Conservation (phyloP, 1,139 yeast genomes). For the Saccharomyces hybrid region DNA sequence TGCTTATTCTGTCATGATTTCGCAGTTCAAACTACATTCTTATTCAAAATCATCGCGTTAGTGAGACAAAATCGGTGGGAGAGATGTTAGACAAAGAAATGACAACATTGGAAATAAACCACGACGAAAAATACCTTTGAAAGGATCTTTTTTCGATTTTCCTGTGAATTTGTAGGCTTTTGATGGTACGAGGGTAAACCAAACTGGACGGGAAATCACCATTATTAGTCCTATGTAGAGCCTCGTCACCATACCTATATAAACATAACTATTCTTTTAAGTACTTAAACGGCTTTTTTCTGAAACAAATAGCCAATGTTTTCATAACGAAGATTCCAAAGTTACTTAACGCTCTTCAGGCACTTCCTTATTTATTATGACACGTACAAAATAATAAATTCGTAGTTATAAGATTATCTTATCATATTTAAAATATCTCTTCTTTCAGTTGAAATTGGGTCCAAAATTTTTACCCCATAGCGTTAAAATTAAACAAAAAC, state of each 20-base stretch:
- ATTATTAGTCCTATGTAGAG: neutral
- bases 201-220: neutral
- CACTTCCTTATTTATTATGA: neutral
- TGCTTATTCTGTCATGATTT: neutral
- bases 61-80: neutral
- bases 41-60: neutral
- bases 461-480: neutral
- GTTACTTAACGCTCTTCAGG: neutral
- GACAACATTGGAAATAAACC: too few species aligned
- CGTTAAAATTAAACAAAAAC: neutral
- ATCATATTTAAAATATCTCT: neutral
- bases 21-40: neutral
- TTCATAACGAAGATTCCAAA: neutral
- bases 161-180: too few species aligned
- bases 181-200: too few species aligned
- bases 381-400: too few species aligned
- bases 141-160: too few species aligned
- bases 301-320: neutral
- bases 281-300: neutral
- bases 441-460: neutral
- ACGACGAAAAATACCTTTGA: too few species aligned
- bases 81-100: neutral
- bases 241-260: too few species aligned
- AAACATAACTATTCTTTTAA: too few species aligned
- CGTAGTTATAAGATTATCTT: neutral